Base-by-base conservation (phyloP, 2,329 filamentous ascomycete genomes). In the Nemania sp. region DNA sequence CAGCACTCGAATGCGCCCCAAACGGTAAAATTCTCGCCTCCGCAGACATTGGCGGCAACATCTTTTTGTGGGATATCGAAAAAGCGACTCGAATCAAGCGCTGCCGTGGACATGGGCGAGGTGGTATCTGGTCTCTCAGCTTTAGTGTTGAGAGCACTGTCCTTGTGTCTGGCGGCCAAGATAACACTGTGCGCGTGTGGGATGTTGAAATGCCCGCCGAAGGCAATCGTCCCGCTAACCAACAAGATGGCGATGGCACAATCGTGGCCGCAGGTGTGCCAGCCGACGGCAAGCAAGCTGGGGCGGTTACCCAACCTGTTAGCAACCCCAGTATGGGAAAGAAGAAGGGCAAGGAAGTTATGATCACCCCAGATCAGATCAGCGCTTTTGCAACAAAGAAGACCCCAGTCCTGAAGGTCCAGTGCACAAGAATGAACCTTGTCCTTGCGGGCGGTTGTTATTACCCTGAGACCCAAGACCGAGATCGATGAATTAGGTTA, bases 311-410 rank as follows among this genome's bases (percentile, higher is more conserved):
- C 51, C 76, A 77, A 35, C 65, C 75, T 24, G 74, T 77, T 70
- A 80, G 75, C 58, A 75, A 73, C 53, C 72, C 74, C 20, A 76
- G 77, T 5, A 74, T 73, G 60, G 76, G 80, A 3, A 90, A 90
- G 86, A 97, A 97, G 83, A 93, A 93, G 79, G 89, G 88, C 64
- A 98, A 98, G 80, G 95, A 98, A 75, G 93, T 94, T 3, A 93
- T 93, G 75, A 92, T 97, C 52, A 94, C 92, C 0, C 91, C 94
- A 0, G 96, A 99, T 77, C 96, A 98, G 81, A 97, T 99, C 81
- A 93, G 90, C 71, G 94, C 93, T 0, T 98, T 98, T 78, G 90
- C 93, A 0, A 98, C 96, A 3, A 99, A 99, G 87, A 97, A 97
- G 82, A 95, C 92, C 18, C 94, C 95, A 0, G 93, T 98, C 11